These are phyloP conservation scores for Leccinum variicolor DNA, from an alignment of 768 basidiomycete genomes.

Conservation along the genomic window DNA sequence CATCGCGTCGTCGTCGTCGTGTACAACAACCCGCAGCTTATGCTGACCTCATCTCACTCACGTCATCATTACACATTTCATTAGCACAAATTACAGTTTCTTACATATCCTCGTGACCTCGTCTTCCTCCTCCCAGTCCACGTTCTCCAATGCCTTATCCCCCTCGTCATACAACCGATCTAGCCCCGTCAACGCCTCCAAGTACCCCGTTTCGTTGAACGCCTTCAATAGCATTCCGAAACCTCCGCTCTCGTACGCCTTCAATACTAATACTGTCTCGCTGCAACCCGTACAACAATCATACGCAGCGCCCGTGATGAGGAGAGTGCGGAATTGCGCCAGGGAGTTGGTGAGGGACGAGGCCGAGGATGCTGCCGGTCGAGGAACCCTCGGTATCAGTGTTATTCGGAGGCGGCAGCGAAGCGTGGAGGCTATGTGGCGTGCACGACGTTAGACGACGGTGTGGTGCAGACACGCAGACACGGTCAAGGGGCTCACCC, in stretches of 20 bases:
- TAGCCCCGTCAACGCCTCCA: constrained; percentile 75
- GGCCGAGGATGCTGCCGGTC: constrained; percentile 62
- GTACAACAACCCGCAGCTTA: background rate
- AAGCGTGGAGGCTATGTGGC: constrained; percentile 51
- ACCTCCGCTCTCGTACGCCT: constrained; percentile 79
- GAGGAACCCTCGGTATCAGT: constrained; percentile 8
- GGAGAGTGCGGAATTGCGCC: constrained; percentile 79
- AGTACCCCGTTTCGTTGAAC: constrained; percentile 76
- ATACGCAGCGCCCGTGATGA: constrained; percentile 84
- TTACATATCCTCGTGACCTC: background rate
- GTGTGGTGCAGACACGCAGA: background rate
- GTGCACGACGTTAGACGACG: background rate
- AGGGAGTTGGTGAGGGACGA: constrained; percentile 93
- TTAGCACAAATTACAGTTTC: background rate
- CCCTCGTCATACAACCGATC: constrained; percentile 75
- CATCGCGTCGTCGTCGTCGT: no score
- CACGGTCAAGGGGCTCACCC: constrained; percentile 49
- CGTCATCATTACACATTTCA: background rate
- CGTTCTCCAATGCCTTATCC: constrained; percentile 62
- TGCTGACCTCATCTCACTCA: constrained; percentile 8
- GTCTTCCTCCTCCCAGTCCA: constrained; percentile 76
- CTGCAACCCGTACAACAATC: constrained; percentile 90
- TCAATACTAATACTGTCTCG: constrained; percentile 68
- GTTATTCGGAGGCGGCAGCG: constrained; percentile 56
- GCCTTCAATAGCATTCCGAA: constrained; percentile 76